A percentile compares a stretch with the other conserved stretches of the same genome.
Conservation (phyloP, 176 grass and related monocot species). For the Cenchrus americanus region DNA sequence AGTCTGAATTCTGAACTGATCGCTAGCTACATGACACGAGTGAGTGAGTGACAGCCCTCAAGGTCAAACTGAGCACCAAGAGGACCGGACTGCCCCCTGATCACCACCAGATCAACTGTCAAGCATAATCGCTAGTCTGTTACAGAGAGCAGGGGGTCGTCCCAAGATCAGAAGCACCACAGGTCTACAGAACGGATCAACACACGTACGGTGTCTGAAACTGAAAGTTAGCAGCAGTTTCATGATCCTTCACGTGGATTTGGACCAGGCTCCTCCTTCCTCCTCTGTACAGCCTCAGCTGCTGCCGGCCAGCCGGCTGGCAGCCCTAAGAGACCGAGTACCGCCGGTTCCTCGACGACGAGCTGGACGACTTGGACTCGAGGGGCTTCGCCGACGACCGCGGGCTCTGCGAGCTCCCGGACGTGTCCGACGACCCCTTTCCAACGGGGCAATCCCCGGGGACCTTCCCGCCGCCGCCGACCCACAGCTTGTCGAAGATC, state of each 20-base stretch:
- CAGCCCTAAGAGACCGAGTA: conserved; percentile 63
- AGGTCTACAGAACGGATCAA: not conserved
- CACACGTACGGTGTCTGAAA: not conserved
- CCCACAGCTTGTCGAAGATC: conserved; percentile 82
- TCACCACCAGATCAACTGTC: not conserved
- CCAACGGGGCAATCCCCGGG: conserved; percentile 44
- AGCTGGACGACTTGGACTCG: conserved; percentile 52
- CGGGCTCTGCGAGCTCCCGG: conserved; percentile 74
- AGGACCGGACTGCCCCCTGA: not conserved
- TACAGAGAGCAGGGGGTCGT: not conserved
- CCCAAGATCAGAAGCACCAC: no score
- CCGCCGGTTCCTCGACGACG: conserved; percentile 57
- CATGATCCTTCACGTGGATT: not conserved
- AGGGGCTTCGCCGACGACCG: conserved; percentile 57
- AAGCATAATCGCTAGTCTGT: not conserved
- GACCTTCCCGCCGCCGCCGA: conserved; percentile 36
- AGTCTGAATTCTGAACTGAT: not conserved
- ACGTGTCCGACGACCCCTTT: conserved; percentile 71
- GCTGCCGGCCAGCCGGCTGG: not conserved
- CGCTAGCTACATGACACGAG: not conserved
- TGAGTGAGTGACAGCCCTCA: not conserved
- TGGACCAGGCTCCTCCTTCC: conserved; percentile 24
- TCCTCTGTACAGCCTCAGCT: conserved; percentile 40
- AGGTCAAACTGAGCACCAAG: not conserved
- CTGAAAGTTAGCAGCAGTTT: conserved; percentile 14